Percentiles rank a stretch among this genome's conserved stretches.
phyloP scores from a whole-genome alignment of 164 flowering plant genomes.

The Sextonia rubra region DNA sequence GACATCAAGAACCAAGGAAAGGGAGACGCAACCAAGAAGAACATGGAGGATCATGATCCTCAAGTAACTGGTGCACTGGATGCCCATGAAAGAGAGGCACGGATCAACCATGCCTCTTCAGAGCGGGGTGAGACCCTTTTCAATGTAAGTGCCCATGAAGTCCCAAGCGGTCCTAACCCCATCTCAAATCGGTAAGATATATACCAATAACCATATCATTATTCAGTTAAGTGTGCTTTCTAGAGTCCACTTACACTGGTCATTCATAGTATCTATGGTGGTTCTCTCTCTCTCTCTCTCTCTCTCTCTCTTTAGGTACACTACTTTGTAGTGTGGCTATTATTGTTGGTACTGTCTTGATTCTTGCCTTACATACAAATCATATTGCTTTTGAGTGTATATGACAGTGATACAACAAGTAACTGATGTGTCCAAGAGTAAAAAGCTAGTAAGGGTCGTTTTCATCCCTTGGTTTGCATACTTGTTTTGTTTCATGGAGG shows the following conservation, averaged over 20 bases:
- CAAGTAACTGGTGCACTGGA: not conserved
- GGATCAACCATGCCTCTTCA: not conserved
- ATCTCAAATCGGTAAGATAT: constrained; percentile 36
- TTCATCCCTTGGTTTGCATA: not conserved
- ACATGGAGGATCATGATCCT: not conserved
- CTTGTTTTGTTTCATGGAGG: not conserved
- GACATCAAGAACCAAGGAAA: not conserved
- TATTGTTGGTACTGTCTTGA: too few species aligned
- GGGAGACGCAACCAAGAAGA: not conserved
- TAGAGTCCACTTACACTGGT: too few species aligned
- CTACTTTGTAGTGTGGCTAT: too few species aligned
- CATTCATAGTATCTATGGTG: too few species aligned
- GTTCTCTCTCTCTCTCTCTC: too few species aligned
- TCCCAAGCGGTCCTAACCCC: constrained; percentile 88
- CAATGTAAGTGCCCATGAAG: constrained; percentile 62
- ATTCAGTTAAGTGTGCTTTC: too few species aligned
- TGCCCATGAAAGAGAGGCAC: not conserved
- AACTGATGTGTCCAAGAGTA: not conserved
- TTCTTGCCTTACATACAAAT: too few species aligned
- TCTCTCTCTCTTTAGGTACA: too few species aligned
- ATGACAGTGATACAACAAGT: not conserved
- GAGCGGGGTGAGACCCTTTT: constrained; percentile 13
- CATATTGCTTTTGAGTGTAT: not conserved
- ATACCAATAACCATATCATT: too few species aligned
- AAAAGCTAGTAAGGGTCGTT: not conserved